Conservation (phyloP, 805 yeast species). For the Ogataea glucozyma region DNA sequence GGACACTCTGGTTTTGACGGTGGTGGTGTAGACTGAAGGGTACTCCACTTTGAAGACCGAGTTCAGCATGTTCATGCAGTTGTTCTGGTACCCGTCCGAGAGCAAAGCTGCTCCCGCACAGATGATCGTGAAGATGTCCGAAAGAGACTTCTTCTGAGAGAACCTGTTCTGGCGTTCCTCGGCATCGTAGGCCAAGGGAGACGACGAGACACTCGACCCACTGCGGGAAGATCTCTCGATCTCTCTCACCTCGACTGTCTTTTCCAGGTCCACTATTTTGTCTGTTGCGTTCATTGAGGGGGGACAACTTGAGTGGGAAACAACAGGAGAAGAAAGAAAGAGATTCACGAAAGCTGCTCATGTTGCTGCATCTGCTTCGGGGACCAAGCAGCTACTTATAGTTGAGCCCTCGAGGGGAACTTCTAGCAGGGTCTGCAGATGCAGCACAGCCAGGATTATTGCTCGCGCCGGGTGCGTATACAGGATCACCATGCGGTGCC, state of each 20-base stretch:
- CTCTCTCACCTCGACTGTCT: constrained; percentile 4
- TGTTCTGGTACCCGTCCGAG: constrained; percentile 49
- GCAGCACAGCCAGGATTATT: no score
- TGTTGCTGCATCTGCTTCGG: no score
- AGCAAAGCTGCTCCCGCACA: constrained; percentile 76
- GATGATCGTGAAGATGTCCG: constrained; percentile 48
- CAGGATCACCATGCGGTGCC: no score
- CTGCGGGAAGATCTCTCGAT: constrained; percentile 1
- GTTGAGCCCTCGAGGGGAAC: no score
- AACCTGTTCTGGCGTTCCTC: constrained; percentile 22
- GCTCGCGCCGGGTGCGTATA: no score
- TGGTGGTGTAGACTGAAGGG: constrained; percentile 50
- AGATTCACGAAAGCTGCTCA: no score
- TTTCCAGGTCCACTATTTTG: background rate
- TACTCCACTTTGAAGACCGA: constrained; percentile 23
- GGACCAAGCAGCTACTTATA: no score
- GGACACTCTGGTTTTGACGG: constrained; percentile 33
- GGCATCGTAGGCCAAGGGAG: constrained; percentile 21
- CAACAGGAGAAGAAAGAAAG: no score
- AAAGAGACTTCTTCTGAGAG: constrained; percentile 30
- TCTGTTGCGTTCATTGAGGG: background rate
- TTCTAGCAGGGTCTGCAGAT: no score
- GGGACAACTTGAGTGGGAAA: no score
- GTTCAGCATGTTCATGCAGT: constrained; percentile 30
- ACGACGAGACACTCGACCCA: background rate